Percentiles rank a stretch among this genome's conserved stretches.
These are phyloP conservation scores for Penicillium rolfsii DNA, from an alignment of 2,329 filamentous ascomycete species.

Conservation along the genomic window DNA sequence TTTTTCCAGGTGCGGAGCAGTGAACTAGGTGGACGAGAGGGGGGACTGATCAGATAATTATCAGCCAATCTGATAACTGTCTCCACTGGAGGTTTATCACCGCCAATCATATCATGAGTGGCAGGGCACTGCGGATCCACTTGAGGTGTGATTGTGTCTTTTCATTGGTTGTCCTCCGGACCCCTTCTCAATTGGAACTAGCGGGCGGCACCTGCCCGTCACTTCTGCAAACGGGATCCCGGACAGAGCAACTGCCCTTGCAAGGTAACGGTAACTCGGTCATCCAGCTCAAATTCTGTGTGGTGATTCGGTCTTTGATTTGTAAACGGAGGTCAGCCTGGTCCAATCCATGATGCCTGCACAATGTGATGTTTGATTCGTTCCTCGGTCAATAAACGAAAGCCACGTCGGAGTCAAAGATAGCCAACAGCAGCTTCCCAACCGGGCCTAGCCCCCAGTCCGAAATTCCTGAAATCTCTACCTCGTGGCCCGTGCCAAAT, in stretches of 20 bases:
- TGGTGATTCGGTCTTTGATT: background rate
- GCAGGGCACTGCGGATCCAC: background rate
- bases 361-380: background rate
- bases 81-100: background rate
- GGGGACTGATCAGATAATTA: conserved; percentile 7
- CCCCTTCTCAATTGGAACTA: background rate
- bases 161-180: background rate
- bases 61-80: conserved; percentile 7
- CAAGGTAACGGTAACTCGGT: background rate
- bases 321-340: background rate
- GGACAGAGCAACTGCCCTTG: background rate
- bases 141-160: too few relatives aligned
- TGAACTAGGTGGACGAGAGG: too few relatives aligned
- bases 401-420: conserved; percentile 2
- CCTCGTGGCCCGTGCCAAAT: background rate
- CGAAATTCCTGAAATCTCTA: background rate
- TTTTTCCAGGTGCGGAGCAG: conserved; percentile 1
- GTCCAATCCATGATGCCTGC: background rate
- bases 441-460: too few relatives aligned
- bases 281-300: background rate
- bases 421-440: background rate
- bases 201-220: background rate
- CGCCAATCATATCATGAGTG: background rate
- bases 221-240: conserved; percentile 6
- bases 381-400: conserved; percentile 2